phyloP scores from a whole-genome alignment of 352 stramenopile species.

The Phytophthora chlamydospora region DNA sequence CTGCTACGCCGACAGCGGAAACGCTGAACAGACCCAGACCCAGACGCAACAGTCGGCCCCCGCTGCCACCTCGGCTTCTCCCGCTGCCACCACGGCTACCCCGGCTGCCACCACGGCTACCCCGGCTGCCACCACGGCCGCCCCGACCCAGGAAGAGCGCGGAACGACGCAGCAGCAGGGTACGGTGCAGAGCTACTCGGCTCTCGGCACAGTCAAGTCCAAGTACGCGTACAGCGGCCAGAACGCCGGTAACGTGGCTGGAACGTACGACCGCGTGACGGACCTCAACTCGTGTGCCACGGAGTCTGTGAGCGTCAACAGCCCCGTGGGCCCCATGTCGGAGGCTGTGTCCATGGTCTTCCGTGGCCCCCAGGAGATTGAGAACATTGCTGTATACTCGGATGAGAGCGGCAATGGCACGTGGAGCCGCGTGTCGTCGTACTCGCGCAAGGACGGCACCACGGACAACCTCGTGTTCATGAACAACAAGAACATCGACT shows the following conservation, averaged over 20 bases:
- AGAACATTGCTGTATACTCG: conserved; percentile 67
- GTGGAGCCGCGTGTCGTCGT: conserved; percentile 64
- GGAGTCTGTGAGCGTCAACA: conserved; percentile 47
- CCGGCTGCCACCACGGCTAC: conserved; percentile 2
- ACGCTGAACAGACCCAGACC: conserved; percentile 14
- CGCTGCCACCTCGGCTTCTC: background rate
- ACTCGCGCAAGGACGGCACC: conserved; percentile 33
- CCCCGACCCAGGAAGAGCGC: conserved; percentile 25
- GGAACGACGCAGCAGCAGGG: conserved; percentile 17
- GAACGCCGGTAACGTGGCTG: conserved; percentile 55
- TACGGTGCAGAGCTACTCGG: conserved; percentile 30
- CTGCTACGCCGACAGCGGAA: conserved; percentile 40
- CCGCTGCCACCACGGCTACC: conserved; percentile 2
- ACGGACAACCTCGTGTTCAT: conserved; percentile 73
- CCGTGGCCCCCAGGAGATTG: conserved; percentile 63
- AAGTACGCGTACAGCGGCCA: conserved; percentile 58
- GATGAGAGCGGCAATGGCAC: conserved; percentile 28
- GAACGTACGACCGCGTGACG: conserved; percentile 60
- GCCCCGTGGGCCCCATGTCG: conserved; percentile 57
- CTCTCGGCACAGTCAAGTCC: conserved; percentile 43
- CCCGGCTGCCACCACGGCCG: conserved; percentile 2
- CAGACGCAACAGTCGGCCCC: conserved; percentile 15
- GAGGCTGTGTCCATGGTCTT: conserved; percentile 73
- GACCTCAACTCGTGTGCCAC: conserved; percentile 45
- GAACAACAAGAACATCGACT: conserved; percentile 84